A percentile compares a stretch with the other conserved stretches of the same genome.
phyloP scores from a whole-genome alignment of 176 grass and related monocot genomes.

The Triticum turgidum region DNA sequence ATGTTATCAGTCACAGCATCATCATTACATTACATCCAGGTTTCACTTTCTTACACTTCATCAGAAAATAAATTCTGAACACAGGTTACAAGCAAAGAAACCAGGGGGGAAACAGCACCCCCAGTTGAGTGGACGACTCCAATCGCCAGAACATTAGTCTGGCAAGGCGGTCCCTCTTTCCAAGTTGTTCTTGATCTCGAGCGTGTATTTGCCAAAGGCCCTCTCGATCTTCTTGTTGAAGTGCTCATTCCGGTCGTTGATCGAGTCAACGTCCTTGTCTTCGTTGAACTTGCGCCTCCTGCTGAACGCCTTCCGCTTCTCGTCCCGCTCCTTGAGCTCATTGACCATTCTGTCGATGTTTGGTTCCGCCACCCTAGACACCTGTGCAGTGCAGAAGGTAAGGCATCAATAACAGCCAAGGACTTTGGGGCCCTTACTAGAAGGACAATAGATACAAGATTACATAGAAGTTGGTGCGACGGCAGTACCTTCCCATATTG shows the following conservation, averaged over 20 bases:
- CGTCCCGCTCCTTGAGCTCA: slow-evolving; percentile 66
- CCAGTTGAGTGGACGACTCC: not conserved
- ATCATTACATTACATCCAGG: slow-evolving; percentile 19
- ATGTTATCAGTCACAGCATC: not conserved
- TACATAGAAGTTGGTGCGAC: not conserved
- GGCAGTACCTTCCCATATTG: slow-evolving; percentile 78
- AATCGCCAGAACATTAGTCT: slow-evolving; percentile 32
- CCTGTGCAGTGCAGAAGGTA: not conserved
- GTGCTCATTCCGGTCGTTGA: slow-evolving; percentile 95
- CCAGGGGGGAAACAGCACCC: not conserved
- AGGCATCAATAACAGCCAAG: not conserved
- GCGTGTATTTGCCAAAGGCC: slow-evolving; percentile 92
- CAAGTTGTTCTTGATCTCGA: slow-evolving; percentile 98
- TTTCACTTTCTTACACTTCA: slow-evolving; percentile 12
- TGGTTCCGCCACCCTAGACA: slow-evolving; percentile 57
- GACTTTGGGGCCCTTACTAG: not conserved
- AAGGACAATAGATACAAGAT: not conserved
- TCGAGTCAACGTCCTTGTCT: slow-evolving; percentile 92
- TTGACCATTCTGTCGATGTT: slow-evolving; percentile 89
- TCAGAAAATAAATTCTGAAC: not conserved
- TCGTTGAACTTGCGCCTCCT: slow-evolving; percentile 94
- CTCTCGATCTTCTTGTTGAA: slow-evolving; percentile 99
- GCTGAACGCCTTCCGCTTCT: slow-evolving; percentile 71
- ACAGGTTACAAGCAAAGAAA: slow-evolving; percentile 4
- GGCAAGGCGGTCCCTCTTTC: slow-evolving; percentile 92